Percentiles rank a stretch among this genome's conserved stretches.
phyloP scores from a whole-genome alignment of 495 filamentous ascomycete species.

The Lophiotrema nucula region DNA sequence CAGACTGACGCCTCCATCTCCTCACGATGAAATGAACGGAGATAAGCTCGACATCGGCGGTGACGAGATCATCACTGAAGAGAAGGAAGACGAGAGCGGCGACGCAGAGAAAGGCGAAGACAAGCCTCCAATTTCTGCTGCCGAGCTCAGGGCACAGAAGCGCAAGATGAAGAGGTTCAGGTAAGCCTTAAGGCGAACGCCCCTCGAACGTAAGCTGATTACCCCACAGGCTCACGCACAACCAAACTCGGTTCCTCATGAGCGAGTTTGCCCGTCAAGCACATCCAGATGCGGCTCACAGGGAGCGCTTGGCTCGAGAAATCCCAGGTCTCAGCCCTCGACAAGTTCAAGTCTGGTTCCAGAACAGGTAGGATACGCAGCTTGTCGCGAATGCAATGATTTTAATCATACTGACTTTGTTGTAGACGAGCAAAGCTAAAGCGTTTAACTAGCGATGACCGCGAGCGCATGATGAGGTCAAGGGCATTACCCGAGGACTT shows the following conservation, averaged over 20 bases:
- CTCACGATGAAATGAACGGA: constrained; percentile 30
- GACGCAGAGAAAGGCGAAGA: constrained; percentile 49
- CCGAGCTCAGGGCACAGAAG: constrained; percentile 73
- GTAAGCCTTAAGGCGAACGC: constrained; percentile 48
- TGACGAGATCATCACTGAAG: constrained; percentile 46
- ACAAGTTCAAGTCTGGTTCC: constrained; percentile 98
- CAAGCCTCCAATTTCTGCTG: constrained; percentile 60
- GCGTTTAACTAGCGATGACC: constrained; percentile 87
- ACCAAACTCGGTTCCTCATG: constrained; percentile 95
- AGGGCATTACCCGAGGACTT: constrained; percentile 88
- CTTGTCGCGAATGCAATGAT: neutral
- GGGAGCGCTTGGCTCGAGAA: constrained; percentile 84
- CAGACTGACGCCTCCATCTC: constrained; percentile 38
- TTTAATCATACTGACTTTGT: constrained; percentile 31
- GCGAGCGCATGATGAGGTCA: constrained; percentile 91
- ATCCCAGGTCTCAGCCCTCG: constrained; percentile 91
- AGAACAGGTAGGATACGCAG: constrained; percentile 72
- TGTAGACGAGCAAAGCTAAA: constrained; percentile 90
- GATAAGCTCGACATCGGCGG: constrained; percentile 33
- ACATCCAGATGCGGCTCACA: constrained; percentile 90
- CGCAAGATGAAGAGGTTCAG: constrained; percentile 95
- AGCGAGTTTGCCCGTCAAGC: constrained; percentile 95
- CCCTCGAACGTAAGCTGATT: constrained; percentile 7
- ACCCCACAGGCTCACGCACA: constrained; percentile 78
- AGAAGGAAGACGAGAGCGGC: constrained; percentile 44